Evolutionary conservation across 2,329 filamentous ascomycete species (phyloP).

Genomic region (Colletotrichum sp.): DNA sequence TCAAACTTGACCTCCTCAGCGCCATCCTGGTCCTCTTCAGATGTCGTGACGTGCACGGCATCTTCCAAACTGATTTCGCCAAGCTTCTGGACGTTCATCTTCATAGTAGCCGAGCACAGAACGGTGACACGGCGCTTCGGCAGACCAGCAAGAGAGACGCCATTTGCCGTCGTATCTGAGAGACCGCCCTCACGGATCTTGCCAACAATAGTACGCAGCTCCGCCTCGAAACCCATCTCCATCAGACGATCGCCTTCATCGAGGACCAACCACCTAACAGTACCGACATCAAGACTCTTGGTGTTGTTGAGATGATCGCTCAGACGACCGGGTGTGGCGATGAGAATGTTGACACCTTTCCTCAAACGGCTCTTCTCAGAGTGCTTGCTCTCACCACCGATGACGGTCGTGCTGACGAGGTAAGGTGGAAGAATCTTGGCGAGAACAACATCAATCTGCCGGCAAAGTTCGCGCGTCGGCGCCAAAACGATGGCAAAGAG

Average conservation of each 20-base stretch:
- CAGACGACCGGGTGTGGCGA: constrained; percentile 90
- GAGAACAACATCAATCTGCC: constrained; percentile 88
- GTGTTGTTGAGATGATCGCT: constrained; percentile 94
- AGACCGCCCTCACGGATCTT: constrained; percentile 73
- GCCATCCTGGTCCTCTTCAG: constrained; percentile 54
- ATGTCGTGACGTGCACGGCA: constrained; percentile 82
- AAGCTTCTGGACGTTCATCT: constrained; percentile 93
- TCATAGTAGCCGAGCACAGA: constrained; percentile 96
- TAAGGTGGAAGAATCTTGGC: constrained; percentile 88
- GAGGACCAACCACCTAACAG: constrained; percentile 90
- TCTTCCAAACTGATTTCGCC: constrained; percentile 96
- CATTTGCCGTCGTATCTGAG: constrained; percentile 63
- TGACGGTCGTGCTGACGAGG: constrained; percentile 89
- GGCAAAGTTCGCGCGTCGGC: constrained; percentile 91
- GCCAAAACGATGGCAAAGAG: constrained; percentile 94
- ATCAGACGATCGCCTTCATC: constrained; percentile 98
- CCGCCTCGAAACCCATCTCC: constrained; percentile 96
- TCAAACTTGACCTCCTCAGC: constrained; percentile 67
- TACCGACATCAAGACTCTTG: constrained; percentile 84
- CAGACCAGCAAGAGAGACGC: constrained; percentile 65
- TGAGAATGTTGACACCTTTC: constrained; percentile 94
- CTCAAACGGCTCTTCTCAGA: constrained; percentile 91
- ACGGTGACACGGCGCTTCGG: constrained; percentile 83
- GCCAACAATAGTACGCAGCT: constrained; percentile 85
- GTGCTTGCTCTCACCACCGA: constrained; percentile 72